Evolutionary conservation across 2,329 filamentous ascomycete genomes (phyloP), one percentile per base, ranked within the genome.

Genomic region (Biscogniauxia marginata): DNA sequence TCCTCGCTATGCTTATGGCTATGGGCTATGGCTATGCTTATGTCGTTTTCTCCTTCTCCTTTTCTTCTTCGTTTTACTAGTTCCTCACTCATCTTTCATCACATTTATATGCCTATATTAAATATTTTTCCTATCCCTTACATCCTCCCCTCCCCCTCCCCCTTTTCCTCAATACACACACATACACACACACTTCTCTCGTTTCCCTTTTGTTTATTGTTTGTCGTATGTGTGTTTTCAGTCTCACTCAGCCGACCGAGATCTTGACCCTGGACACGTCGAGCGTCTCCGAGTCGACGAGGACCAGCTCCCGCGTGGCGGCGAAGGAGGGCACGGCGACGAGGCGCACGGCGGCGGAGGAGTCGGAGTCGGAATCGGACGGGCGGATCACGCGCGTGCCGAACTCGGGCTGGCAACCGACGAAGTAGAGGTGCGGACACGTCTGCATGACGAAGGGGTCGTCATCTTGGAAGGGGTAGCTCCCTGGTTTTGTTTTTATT

Each of bases 381-480:
- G n/a, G n/a, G n/a, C n/a, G n/a, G 34, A 96, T 87, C 1, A 88
- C 72, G 24, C 81, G 84, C 2, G 88, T 93, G 51, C 84, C 86
- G 71, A 96, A 96, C 52, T 80, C 79, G 2, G 91, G 87, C 72
- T 96, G 92, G 65, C 89, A 92, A 16, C 93, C 93, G 1, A 90
- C 88, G 71, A 99, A 91, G 75, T 91, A 98, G 25, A 99, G 79
- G 68, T 99, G 93, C 2, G 95, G 95, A 60, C 91, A 96, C 18
- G 86, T 78, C 61, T 87, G 84, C 66, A 99, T 81, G 46, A 98
- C 88, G 68, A 98, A 96, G 0, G 91, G 92, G 69, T 99, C 96
- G 50, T 91, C 84, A 18, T 95, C 90, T 73, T 98, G 93, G 74
- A 96, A 99, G 0, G 95, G 95, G 70, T 98, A 99, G 69, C 90